Percentiles rank a stretch among this genome's conserved stretches.
These are phyloP conservation scores for Trypanosoma caninum DNA, from an alignment of 208 protist genomes.

Conservation along the genomic window DNA sequence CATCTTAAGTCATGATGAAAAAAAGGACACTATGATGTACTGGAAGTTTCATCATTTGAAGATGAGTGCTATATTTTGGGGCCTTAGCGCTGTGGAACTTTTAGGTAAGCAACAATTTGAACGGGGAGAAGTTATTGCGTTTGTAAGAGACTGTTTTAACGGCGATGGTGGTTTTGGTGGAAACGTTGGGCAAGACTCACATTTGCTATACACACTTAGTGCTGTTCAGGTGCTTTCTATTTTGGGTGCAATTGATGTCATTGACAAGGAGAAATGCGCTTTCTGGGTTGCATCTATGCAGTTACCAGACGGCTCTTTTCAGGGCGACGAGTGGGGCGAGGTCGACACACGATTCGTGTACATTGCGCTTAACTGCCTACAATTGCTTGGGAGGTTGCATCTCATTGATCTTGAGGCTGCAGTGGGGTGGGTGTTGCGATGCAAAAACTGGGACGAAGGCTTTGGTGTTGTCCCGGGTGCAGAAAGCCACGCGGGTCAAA, in stretches of 20 bases:
- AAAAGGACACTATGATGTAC: constrained; percentile 79
- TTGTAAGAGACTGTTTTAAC: constrained; percentile 92
- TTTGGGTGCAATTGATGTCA: constrained; percentile 54
- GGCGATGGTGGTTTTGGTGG: constrained; percentile 97
- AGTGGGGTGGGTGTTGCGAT: constrained; percentile 90
- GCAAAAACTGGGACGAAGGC: constrained; percentile 99
- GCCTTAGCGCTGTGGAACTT: constrained; percentile 83
- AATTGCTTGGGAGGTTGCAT: constrained; percentile 83
- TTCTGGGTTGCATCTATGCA: constrained; percentile 92
- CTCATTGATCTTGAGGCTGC: constrained; percentile 87
- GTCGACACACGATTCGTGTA: constrained; percentile 98
- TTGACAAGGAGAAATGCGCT: constrained; percentile 69
- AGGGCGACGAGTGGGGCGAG: constrained; percentile 98
- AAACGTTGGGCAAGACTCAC: constrained; percentile 95
- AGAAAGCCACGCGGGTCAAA: constrained; percentile 97
- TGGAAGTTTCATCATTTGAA: constrained; percentile 96
- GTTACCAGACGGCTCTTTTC: constrained; percentile 96
- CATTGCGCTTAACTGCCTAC: constrained; percentile 94
- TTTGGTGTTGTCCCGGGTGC: constrained; percentile 94
- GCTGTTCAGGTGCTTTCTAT: constrained; percentile 95
- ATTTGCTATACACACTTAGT: constrained; percentile 98
- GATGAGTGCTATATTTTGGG: constrained; percentile 98
- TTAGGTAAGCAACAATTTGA: constrained; percentile 78
- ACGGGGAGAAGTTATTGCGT: constrained; percentile 86
- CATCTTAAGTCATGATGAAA: constrained; percentile 65